A percentile compares a stretch with the other conserved stretches of the same genome.
Evolutionary conservation across 2,329 filamentous ascomycete species (phyloP).

Genomic region (Paramyrothecium sp.): DNA sequence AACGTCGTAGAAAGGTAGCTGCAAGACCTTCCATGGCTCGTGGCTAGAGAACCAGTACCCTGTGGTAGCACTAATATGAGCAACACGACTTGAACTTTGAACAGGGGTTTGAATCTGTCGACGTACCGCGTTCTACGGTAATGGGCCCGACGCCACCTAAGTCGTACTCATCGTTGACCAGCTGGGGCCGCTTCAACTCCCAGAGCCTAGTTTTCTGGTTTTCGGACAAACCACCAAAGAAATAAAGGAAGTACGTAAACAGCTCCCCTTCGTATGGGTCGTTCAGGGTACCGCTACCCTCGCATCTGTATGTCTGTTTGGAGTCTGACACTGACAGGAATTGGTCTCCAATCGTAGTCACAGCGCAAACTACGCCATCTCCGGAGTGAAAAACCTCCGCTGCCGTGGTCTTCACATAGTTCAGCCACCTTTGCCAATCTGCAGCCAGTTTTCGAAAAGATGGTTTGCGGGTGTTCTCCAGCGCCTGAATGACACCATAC

Average conservation of each 20-base stretch:
- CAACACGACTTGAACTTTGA: no score
- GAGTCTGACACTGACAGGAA: constrained; percentile 22
- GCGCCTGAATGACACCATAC: constrained; percentile 35
- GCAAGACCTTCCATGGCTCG: constrained; percentile 39
- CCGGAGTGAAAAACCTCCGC: constrained; percentile 35
- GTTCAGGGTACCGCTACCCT: constrained; percentile 29
- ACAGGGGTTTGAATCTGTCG: no score
- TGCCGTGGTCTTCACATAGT: constrained; percentile 35
- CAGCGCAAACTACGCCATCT: constrained; percentile 36
- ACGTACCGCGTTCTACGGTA: constrained; percentile 35
- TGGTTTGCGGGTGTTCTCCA: constrained; percentile 24
- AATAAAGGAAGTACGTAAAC: constrained; percentile 37
- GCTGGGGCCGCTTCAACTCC: constrained; percentile 34
- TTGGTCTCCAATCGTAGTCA: constrained; percentile 33
- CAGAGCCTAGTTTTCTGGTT: constrained; percentile 33
- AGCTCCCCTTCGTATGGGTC: constrained; percentile 43
- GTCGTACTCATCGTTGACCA: constrained; percentile 34
- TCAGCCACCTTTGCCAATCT: constrained; percentile 37
- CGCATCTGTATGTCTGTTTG: constrained; percentile 32
- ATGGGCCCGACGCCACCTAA: constrained; percentile 34
- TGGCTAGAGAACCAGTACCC: constrained; percentile 40
- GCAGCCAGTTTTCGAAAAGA: constrained; percentile 25
- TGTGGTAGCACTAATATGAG: no score
- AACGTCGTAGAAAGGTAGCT: constrained; percentile 40
- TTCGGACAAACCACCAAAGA: constrained; percentile 30